Evolutionary conservation across 495 filamentous ascomycete genomes (phyloP).

Genomic region (Penicillium dipodomyicola): DNA sequence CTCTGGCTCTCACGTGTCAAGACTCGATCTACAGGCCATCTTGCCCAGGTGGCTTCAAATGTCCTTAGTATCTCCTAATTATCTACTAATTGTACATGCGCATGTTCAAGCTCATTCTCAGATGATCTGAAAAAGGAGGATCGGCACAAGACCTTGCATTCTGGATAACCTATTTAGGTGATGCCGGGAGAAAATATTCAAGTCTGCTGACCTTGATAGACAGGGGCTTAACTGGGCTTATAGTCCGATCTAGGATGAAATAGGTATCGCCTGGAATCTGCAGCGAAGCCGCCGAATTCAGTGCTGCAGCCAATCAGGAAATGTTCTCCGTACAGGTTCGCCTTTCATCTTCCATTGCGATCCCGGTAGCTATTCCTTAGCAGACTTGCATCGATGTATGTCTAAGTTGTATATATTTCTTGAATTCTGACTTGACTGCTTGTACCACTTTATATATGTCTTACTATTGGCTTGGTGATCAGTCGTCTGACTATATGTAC

Average conservation of each 20-base stretch:
- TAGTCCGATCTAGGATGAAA: constrained; percentile 20
- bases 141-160: background rate
- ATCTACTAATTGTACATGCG: background rate
- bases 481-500: background rate
- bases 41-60: too few species aligned
- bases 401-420: background rate
- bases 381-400: background rate
- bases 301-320: constrained; percentile 18
- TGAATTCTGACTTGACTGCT: background rate
- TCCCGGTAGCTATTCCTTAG: background rate
- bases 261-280: constrained; percentile 19
- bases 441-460: background rate
- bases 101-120: constrained; percentile 12
- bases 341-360: background rate
- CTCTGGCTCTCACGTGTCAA: constrained; percentile 25
- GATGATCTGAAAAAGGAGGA: constrained; percentile 12
- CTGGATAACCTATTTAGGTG: constrained; percentile 22
- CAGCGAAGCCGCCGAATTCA: constrained; percentile 20
- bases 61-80: too few species aligned
- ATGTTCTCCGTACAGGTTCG: background rate
- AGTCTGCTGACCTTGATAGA: constrained; percentile 27
- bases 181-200: constrained; percentile 24
- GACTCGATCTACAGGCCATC: constrained; percentile 5
- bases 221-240: constrained; percentile 8
- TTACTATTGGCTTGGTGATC: background rate